phyloP scores from a whole-genome alignment of 441 rosid species.

The Adansonia grandidieri region DNA sequence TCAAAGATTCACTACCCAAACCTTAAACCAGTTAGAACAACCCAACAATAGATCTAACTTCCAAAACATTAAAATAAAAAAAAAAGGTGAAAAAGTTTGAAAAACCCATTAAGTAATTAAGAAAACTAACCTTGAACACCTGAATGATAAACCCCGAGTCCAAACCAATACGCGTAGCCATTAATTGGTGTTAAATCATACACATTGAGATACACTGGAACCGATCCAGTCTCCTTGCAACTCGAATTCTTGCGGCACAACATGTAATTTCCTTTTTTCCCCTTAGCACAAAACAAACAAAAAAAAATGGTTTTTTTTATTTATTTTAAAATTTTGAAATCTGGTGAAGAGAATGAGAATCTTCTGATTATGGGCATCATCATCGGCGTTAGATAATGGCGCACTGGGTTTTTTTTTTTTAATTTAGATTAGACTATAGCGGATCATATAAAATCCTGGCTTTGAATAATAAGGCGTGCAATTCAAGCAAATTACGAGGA shows the following conservation, averaged over 20 bases:
- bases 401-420: slow-evolving; percentile 24
- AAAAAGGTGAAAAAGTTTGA: background rate
- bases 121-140: background rate
- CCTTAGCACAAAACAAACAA: background rate
- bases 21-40: too few relatives aligned
- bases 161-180: background rate
- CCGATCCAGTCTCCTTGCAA: slow-evolving; percentile 6
- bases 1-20: too few relatives aligned
- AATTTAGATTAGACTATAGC: background rate
- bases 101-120: too few relatives aligned
- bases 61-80: background rate
- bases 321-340: slow-evolving; percentile 16
- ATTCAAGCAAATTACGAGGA: background rate
- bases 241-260: slow-evolving; percentile 63
- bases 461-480: background rate
- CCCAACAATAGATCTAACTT: too few relatives aligned
- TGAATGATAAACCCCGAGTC: background rate
- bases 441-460: background rate
- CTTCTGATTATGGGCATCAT: slow-evolving; percentile 37
- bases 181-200: background rate
- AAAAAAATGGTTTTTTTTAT: background rate
- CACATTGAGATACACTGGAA: background rate
- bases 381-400: slow-evolving; percentile 44
- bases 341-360: slow-evolving; percentile 46
- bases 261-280: slow-evolving; percentile 38